Evolutionary conservation across 1,139 yeast genomes (phyloP).

Genomic region (Nakaseomyces uthaithaninus): DNA sequence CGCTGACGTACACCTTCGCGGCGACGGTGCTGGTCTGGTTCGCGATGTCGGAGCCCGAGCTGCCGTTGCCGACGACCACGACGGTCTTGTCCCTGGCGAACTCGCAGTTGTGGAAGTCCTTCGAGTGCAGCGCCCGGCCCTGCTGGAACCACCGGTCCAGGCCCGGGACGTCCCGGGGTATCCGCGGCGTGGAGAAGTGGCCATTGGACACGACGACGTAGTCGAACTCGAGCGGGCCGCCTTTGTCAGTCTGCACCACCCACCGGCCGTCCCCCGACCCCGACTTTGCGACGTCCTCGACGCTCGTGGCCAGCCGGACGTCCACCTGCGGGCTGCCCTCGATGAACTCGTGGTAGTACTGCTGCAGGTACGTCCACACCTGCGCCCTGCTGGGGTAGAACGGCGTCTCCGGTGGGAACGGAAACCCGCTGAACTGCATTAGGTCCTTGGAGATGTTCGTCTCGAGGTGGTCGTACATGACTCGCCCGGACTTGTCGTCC

Average conservation of each 20-base stretch:
- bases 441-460: conserved; percentile 26
- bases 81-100: conserved; percentile 38
- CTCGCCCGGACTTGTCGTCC: conserved; percentile 15
- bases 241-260: conserved; percentile 13
- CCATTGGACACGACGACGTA: conserved; percentile 48
- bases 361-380: conserved; percentile 22
- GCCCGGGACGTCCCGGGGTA: conserved; percentile 41
- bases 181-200: conserved; percentile 45
- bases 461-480: conserved; percentile 30
- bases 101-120: conserved; percentile 46
- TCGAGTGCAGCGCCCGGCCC: conserved; percentile 48
- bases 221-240: conserved; percentile 36
- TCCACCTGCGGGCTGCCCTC: conserved; percentile 12
- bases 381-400: conserved; percentile 23
- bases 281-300: conserved; percentile 14
- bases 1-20: conserved; percentile 40
- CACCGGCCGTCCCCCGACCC: conserved; percentile 13
- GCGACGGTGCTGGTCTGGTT: conserved; percentile 42
- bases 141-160: conserved; percentile 42
- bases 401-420: conserved; percentile 18
- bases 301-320: conserved; percentile 18
- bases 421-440: conserved; percentile 28
- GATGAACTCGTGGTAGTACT: conserved; percentile 19
- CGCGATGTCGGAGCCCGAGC: conserved; percentile 54
- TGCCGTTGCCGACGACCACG: conserved; percentile 53